Percentiles rank a stretch among this genome's conserved stretches.
Conservation (phyloP, 2,329 filamentous ascomycete species). For the Epichloe baconii region DNA sequence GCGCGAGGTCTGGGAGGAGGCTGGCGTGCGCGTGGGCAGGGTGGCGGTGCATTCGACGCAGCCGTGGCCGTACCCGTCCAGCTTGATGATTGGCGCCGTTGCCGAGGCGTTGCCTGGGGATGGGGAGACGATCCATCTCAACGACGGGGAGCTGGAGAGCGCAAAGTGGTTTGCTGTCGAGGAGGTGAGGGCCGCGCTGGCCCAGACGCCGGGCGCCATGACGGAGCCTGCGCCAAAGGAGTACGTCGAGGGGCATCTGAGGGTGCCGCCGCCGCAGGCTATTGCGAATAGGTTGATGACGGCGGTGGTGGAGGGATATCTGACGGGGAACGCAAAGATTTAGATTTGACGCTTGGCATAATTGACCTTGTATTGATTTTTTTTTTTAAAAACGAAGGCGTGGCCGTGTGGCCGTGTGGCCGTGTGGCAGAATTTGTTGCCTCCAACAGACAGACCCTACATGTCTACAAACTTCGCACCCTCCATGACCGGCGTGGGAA, state of each 20-base stretch:
- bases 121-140: constrained; percentile 70
- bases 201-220: constrained; percentile 49
- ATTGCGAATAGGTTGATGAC: constrained; percentile 84
- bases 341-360: constrained; percentile 13
- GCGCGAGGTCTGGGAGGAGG: constrained; percentile 78
- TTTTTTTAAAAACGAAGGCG: too few species aligned
- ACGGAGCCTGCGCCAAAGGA: constrained; percentile 49
- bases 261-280: constrained; percentile 72
- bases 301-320: constrained; percentile 66
- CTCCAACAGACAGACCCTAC: constrained; percentile 1
- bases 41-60: constrained; percentile 76
- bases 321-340: constrained; percentile 40
- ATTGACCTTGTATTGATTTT: too few species aligned
- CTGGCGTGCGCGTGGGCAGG: constrained; percentile 60
- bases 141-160: constrained; percentile 84
- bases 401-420: too few species aligned
- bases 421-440: too few species aligned
- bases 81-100: constrained; percentile 77
- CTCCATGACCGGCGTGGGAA: constrained; percentile 27
- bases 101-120: constrained; percentile 61
- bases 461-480: constrained; percentile 27
- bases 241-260: constrained; percentile 60
- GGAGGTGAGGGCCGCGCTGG: constrained; percentile 65
- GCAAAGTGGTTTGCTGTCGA: constrained; percentile 80
- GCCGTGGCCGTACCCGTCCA: constrained; percentile 78